Evolutionary conservation across 345 rosid species (phyloP), one percentile per base, ranked within the genome.

Genomic region (Passiflora organensis): DNA sequence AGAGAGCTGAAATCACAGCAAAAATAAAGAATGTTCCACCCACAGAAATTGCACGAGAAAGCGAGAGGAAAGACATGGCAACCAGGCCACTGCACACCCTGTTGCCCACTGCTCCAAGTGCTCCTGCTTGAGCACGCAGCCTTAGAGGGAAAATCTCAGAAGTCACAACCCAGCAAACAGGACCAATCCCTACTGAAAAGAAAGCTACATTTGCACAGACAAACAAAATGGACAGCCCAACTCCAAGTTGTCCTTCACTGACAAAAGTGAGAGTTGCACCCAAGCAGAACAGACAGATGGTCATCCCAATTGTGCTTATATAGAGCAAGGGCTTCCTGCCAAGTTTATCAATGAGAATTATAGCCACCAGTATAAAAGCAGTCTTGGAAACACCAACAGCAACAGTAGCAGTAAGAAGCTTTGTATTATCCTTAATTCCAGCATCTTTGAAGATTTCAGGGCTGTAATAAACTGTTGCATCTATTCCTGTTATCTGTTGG

Each of bases 271-370:
- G 87, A 6, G 84, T 78, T 46, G 69, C 66, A 15, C 78, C 86
- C 15, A 85, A 68, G 25, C 82, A 43, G 73, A 82, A 74, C 60
- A 85, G 69, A 71, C 90, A 82, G 43, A 76, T 19, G 6, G 96
- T 85, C 93, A 87, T 85, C 44, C 96, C 96, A 19, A 87, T 74
- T 1, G 96, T 87, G 77, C 96, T 87, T 49, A 82, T 24, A 54
- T 87, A 87, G 15, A 87, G 85, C 74, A 87, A 74, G 0, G 91
- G 91, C 69, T 87, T 87, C 28, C 91, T 75, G 50, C 95, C 95
- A 0, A 84, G 52, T 32, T 56, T 85, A 60, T 85, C 96, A 10
- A 87, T 64, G 49, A 87, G 61, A 65, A 82, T 53, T 24, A 83
- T 87, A 10, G 96, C 93, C 16, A 87, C 70, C 53, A 87, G 55